Evolutionary conservation across 495 filamentous ascomycete species (phyloP).

Genomic region (Mycothermus thermophilus): DNA sequence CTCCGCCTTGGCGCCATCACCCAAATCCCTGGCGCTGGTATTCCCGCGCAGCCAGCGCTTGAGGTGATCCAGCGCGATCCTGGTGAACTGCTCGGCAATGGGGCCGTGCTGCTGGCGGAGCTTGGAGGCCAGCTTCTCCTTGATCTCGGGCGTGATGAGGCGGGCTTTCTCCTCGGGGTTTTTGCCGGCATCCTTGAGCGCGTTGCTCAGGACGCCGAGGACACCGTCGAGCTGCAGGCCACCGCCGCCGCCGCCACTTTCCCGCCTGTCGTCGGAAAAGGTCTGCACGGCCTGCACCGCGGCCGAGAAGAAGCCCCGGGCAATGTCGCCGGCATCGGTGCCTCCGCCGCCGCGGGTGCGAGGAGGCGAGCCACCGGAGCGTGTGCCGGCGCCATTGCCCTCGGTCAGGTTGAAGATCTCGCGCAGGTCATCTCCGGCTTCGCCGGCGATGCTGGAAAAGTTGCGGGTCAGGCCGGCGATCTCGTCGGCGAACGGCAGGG

Average conservation of each 20-base stretch:
- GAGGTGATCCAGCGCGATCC: conserved; percentile 22
- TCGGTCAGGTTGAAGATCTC: conserved; percentile 23
- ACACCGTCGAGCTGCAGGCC: conserved; percentile 20
- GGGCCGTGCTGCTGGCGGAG: conserved; percentile 18
- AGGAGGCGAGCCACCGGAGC: no score
- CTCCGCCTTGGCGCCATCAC: conserved; percentile 22
- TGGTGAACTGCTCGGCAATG: conserved; percentile 23
- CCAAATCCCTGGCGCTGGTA: conserved; percentile 20
- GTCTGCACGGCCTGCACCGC: conserved; percentile 19
- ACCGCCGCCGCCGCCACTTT: conserved; percentile 7
- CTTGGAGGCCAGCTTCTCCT: conserved; percentile 17
- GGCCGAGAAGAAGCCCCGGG: conserved; percentile 18
- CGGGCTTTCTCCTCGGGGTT: conserved; percentile 25
- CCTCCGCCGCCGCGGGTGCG: conserved; percentile 6
- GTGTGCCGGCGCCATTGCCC: background rate
- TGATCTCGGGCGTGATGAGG: conserved; percentile 23
- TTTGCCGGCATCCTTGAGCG: conserved; percentile 18
- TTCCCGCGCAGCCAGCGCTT: conserved; percentile 24
- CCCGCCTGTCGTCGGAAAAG: conserved; percentile 13
- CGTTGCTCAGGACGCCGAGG: conserved; percentile 20
- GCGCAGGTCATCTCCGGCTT: conserved; percentile 18
- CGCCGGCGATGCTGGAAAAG: conserved; percentile 15
- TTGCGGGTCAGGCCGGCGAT: conserved; percentile 19
- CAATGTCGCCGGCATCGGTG: conserved; percentile 5
- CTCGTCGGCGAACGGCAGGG: conserved; percentile 23